A percentile compares a stretch with the other conserved stretches of the same genome.
phyloP scores from a whole-genome alignment of 495 filamentous ascomycete species.

The Acidomyces sp. region DNA sequence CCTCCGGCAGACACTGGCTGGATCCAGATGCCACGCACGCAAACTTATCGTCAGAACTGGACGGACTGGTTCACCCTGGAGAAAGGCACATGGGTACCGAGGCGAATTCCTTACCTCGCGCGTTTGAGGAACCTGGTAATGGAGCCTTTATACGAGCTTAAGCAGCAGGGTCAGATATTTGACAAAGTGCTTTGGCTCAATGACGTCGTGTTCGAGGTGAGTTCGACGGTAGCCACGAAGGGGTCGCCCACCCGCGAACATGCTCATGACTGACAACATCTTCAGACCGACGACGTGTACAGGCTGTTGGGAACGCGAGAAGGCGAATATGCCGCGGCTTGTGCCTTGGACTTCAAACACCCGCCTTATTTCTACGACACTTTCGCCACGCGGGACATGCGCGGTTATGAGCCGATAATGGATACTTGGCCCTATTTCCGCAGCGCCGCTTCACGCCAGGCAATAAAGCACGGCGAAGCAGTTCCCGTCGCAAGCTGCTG shows the following conservation, averaged over 20 bases:
- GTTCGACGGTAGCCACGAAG: not conserved
- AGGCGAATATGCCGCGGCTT: slow-evolving; percentile 67
- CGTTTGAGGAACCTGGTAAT: slow-evolving; percentile 46
- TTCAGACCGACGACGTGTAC: slow-evolving; percentile 50
- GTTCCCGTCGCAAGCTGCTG: slow-evolving; percentile 67
- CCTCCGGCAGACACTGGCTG: slow-evolving; percentile 38
- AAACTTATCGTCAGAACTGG: slow-evolving; percentile 7
- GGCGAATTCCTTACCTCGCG: slow-evolving; percentile 59
- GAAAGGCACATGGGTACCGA: slow-evolving; percentile 35
- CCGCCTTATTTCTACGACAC: slow-evolving; percentile 68
- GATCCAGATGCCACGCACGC: slow-evolving; percentile 36
- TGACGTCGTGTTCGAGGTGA: slow-evolving; percentile 60
- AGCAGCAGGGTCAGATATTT: slow-evolving; percentile 38
- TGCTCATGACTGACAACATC: not conserved
- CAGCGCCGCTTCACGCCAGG: slow-evolving; percentile 42
- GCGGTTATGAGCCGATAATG: slow-evolving; percentile 47
- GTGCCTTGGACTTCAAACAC: slow-evolving; percentile 61
- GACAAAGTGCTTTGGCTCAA: slow-evolving; percentile 62
- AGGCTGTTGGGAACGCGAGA: slow-evolving; percentile 58
- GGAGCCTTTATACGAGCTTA: slow-evolving; percentile 35
- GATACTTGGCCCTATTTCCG: slow-evolving; percentile 71
- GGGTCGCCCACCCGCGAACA: not conserved
- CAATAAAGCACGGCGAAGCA: slow-evolving; percentile 41
- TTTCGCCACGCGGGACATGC: slow-evolving; percentile 64
- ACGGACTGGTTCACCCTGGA: slow-evolving; percentile 6